phyloP scores from a whole-genome alignment of 176 grass and related monocot genomes.

The Chloris gayana region DNA sequence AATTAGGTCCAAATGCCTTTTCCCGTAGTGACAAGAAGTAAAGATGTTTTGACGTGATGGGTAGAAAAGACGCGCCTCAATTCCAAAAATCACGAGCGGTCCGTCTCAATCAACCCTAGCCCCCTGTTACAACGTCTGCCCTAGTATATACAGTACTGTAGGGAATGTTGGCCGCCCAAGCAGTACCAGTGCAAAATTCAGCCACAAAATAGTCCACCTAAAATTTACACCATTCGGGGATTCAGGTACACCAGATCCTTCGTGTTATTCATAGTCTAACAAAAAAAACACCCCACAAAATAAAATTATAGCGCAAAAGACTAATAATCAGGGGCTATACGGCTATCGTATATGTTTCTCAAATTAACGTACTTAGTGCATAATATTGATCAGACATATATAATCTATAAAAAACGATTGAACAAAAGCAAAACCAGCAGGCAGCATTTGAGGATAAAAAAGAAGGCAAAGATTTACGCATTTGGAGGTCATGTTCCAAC shows the following conservation, averaged over 20 bases:
- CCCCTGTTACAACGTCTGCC: not conserved
- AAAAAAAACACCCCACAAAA: not conserved
- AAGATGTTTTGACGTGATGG: conserved; percentile 23
- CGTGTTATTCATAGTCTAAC: not conserved
- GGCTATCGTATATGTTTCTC: not conserved
- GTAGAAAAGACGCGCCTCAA: conserved; percentile 3
- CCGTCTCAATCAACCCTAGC: not conserved
- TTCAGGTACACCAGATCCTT: not conserved
- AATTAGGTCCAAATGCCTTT: conserved; percentile 42
- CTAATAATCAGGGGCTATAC: too few species aligned
- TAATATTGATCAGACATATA: conserved; percentile 31
- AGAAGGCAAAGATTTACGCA: not conserved
- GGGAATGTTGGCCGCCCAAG: not conserved
- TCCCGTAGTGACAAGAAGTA: conserved; percentile 11
- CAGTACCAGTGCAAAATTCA: not conserved
- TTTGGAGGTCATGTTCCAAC: conserved; percentile 16
- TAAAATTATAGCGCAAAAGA: too few species aligned
- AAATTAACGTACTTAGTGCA: not conserved
- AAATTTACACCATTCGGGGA: not conserved
- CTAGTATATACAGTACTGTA: not conserved
- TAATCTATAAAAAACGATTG: conserved; percentile 35
- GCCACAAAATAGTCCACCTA: not conserved
- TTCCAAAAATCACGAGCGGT: not conserved
- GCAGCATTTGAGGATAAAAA: conserved; percentile 46
- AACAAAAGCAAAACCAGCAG: conserved; percentile 32